phyloP scores from a whole-genome alignment of 202 grass and related monocot genomes.

The Dendrocalamus latiflorus region DNA sequence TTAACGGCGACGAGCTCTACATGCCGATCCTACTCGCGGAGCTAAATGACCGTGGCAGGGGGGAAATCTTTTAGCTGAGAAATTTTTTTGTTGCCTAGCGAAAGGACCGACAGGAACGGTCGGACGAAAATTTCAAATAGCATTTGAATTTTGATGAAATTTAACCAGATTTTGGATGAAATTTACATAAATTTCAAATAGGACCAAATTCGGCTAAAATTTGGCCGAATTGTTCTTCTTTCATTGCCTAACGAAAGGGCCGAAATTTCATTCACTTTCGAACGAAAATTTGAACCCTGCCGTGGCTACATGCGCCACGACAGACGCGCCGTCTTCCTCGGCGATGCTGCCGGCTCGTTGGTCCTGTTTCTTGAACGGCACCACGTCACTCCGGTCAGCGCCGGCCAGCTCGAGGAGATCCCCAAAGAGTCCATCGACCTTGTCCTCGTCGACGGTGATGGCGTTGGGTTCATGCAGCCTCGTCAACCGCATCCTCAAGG shows the following conservation, averaged over 20 bases:
- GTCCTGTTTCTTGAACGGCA: conserved; percentile 17
- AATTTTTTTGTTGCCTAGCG: no score
- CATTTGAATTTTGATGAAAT: no score
- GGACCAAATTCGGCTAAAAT: no score
- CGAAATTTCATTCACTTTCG: no score
- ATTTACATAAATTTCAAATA: no score
- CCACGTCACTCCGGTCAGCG: background rate
- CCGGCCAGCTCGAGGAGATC: conserved; percentile 9
- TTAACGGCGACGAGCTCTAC: background rate
- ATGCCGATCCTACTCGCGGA: conserved; percentile 14
- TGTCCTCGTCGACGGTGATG: background rate
- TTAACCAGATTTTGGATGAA: no score
- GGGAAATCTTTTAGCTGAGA: no score
- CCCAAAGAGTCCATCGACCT: conserved; percentile 11
- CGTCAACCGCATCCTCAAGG: conserved; percentile 27
- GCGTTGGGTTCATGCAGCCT: background rate
- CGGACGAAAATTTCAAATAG: no score
- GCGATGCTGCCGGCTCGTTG: background rate
- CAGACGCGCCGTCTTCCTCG: background rate
- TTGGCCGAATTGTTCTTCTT: no score
- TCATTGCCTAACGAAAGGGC: no score
- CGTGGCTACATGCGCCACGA: background rate
- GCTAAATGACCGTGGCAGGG: conserved; percentile 20
- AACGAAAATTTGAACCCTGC: no score
- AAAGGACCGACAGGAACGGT: no score